Percentiles rank a stretch among this genome's conserved stretches.
These are phyloP conservation scores for Echeveria elegans DNA, from an alignment of 164 flowering plant genomes.

Conservation along the genomic window DNA sequence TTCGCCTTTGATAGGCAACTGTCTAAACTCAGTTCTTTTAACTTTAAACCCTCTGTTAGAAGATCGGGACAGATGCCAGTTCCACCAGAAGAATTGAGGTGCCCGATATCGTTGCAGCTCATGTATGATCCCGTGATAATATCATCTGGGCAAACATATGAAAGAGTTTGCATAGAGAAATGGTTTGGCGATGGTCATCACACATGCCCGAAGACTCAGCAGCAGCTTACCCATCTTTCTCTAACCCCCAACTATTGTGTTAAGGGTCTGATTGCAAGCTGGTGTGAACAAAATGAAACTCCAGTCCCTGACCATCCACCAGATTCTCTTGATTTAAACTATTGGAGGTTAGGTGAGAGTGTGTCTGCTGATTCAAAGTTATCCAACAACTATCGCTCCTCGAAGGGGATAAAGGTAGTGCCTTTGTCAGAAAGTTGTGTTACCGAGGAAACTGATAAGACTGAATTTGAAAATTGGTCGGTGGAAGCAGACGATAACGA, in stretches of 20 bases:
- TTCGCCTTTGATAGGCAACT: constrained; percentile 69
- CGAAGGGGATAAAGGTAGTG: constrained; percentile 70
- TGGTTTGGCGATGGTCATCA: constrained; percentile 96
- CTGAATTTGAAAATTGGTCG: constrained; percentile 27
- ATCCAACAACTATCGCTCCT: constrained; percentile 34
- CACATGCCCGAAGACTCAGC: constrained; percentile 93
- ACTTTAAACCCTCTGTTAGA: constrained; percentile 47
- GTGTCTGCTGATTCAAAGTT: constrained; percentile 59
- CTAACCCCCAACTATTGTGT: constrained; percentile 97
- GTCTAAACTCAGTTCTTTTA: constrained; percentile 70
- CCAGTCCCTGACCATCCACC: constrained; percentile 76
- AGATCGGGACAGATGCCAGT: constrained; percentile 57
- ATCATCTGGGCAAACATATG: constrained; percentile 97
- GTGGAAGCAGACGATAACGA: constrained; percentile 30
- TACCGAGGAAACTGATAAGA: constrained; percentile 37
- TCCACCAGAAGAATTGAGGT: constrained; percentile 92
- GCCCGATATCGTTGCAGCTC: constrained; percentile 96
- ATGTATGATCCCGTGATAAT: constrained; percentile 97
- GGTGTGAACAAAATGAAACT: constrained; percentile 93
- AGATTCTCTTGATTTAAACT: constrained; percentile 88
- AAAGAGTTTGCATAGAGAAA: constrained; percentile 90
- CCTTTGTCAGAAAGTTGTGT: constrained; percentile 56
- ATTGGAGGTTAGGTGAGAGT: constrained; percentile 82
- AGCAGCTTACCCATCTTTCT: constrained; percentile 65
- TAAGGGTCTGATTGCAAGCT: constrained; percentile 81